A percentile compares a stretch with the other conserved stretches of the same genome.
Evolutionary conservation across 768 basidiomycete genomes (phyloP).

Genomic region (Leucocoprinus birnbaumii): DNA sequence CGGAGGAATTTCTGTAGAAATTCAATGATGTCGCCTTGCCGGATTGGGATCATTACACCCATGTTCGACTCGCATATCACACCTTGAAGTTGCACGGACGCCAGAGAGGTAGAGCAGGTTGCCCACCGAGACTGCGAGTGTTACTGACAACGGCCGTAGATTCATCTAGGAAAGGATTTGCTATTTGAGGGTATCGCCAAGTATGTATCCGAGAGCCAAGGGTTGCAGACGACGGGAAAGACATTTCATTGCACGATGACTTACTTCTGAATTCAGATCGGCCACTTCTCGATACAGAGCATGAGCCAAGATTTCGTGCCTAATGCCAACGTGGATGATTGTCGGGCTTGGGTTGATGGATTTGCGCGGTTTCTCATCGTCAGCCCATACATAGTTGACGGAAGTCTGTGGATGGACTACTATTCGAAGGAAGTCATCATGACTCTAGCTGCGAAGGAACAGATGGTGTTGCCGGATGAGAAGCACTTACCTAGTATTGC

Average conservation of each 20-base stretch:
- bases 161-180: constrained; percentile 37
- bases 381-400: constrained; percentile 39
- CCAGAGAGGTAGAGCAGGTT: constrained; percentile 32
- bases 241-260: constrained; percentile 46
- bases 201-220: constrained; percentile 33
- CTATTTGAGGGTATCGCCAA: constrained; percentile 39
- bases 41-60: constrained; percentile 48
- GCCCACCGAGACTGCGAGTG: too few species aligned
- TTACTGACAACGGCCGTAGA: neutral
- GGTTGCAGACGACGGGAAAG: constrained; percentile 31
- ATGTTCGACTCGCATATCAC: constrained; percentile 41
- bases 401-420: constrained; percentile 39
- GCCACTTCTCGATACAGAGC: constrained; percentile 29
- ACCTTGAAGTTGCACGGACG: constrained; percentile 37
- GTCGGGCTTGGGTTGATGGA: constrained; percentile 15
- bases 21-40: constrained; percentile 33
- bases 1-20: constrained; percentile 29
- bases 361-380: constrained; percentile 35
- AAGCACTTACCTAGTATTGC: constrained; percentile 39
- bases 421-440: constrained; percentile 43
- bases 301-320: neutral
- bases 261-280: constrained; percentile 49
- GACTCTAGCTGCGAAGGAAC: constrained; percentile 32
- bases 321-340: neutral
- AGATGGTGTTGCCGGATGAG: constrained; percentile 44